phyloP scores from a whole-genome alignment of 2,329 filamentous ascomycete species.

The Paecilomyces sp. region DNA sequence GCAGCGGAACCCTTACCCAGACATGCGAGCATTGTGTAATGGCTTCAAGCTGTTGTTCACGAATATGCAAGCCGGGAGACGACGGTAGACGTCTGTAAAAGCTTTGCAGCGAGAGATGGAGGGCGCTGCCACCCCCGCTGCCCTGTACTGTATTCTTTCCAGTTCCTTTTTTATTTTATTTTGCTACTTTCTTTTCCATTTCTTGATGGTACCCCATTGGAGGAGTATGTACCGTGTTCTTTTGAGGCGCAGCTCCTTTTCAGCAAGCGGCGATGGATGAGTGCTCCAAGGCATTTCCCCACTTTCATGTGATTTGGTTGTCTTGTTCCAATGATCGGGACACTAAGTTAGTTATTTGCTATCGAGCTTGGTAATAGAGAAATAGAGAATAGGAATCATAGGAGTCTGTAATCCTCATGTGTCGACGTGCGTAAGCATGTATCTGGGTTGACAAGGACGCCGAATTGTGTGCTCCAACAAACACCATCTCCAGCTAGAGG shows the following conservation, averaged over 20 bases:
- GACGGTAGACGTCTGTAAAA: conserved; percentile 11
- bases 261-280: not conserved
- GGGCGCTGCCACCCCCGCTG: conserved; percentile 2
- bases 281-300: not conserved
- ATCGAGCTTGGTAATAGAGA: not conserved
- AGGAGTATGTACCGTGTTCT: not conserved
- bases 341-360: not conserved
- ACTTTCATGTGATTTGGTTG: not conserved
- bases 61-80: conserved; percentile 47
- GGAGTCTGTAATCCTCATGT: not conserved
- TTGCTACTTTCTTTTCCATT: conserved; percentile 8
- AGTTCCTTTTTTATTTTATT: conserved; percentile 6
- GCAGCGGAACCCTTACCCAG: conserved; percentile 79
- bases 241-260: not conserved
- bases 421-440: not conserved
- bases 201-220: not conserved
- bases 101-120: not conserved
- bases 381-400: not conserved
- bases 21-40: conserved; percentile 93
- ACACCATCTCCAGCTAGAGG: not conserved
- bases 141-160: conserved; percentile 10
- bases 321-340: not conserved
- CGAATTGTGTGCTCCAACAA: too few species aligned
- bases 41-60: conserved; percentile 85
- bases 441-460: not conserved